A percentile compares a stretch with the other conserved stretches of the same genome.
Conservation (phyloP, 768 basidiomycete genomes). For the Wakefieldia striispora region DNA sequence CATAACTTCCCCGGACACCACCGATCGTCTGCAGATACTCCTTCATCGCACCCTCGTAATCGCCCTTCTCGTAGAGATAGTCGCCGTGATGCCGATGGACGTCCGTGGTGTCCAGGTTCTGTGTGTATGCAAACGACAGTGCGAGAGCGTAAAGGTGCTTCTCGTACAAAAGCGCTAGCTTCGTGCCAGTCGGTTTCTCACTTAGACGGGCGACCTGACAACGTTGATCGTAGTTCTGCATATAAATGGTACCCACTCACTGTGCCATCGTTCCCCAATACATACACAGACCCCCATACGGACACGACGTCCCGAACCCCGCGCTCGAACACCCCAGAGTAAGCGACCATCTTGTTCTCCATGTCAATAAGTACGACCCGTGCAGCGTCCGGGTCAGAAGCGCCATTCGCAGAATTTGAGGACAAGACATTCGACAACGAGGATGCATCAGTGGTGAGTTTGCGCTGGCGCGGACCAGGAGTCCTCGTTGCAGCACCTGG, state of each 20-base stretch:
- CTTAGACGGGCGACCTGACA: conserved; percentile 51
- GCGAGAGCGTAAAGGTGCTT: conserved; percentile 80
- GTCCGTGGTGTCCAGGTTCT: conserved; percentile 80
- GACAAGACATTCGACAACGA: conserved; percentile 5
- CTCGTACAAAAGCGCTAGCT: conserved; percentile 82
- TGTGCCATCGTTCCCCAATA: conserved; percentile 71
- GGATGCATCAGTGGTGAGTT: conserved; percentile 14
- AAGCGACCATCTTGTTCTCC: conserved; percentile 88
- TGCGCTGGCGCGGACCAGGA: conserved; percentile 21
- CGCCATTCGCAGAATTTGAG: conserved; percentile 48
- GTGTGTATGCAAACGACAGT: conserved; percentile 77
- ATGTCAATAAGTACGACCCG: conserved; percentile 87
- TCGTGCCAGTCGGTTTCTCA: conserved; percentile 81
- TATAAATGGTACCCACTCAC: conserved; percentile 38
- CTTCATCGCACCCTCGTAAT: conserved; percentile 91
- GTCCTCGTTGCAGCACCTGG: conserved; percentile 57
- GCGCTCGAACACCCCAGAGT: conserved; percentile 75
- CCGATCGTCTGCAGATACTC: conserved; percentile 95
- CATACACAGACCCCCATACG: conserved; percentile 77
- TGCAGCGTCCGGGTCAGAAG: conserved; percentile 59
- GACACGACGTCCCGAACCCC: no score
- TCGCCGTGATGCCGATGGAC: conserved; percentile 91
- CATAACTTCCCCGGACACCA: conserved; percentile 87
- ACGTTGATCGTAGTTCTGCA: conserved; percentile 31
- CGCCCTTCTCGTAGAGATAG: conserved; percentile 77